Evolutionary conservation across 1,284 basidiomycete genomes (phyloP).

Genomic region (Xerocomus nothofagi): DNA sequence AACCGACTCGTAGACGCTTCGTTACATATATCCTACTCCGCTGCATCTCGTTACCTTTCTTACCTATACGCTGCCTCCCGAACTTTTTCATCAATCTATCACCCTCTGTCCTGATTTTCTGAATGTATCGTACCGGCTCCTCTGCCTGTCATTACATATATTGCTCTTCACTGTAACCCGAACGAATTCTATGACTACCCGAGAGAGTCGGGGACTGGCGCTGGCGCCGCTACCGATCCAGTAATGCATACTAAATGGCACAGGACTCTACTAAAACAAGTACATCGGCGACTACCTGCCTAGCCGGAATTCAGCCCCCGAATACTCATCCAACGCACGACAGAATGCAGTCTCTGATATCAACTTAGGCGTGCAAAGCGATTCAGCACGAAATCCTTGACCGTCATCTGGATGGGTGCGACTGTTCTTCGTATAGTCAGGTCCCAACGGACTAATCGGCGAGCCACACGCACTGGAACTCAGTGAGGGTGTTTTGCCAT

Average conservation of each 20-base stretch:
- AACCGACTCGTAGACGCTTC: no score
- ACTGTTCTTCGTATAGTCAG: slow-evolving; percentile 18
- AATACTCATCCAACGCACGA: slow-evolving; percentile 67
- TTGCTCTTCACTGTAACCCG: no score
- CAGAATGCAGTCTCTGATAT: slow-evolving; percentile 59
- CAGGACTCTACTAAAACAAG: slow-evolving; percentile 5
- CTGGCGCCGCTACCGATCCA: no score
- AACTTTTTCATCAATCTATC: no score
- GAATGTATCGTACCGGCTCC: no score
- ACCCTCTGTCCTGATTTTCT: no score
- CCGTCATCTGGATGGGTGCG: slow-evolving; percentile 25
- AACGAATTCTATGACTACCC: no score
- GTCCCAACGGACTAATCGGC: not conserved
- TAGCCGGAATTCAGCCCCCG: slow-evolving; percentile 69
- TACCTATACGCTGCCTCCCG: no score
- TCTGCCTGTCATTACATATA: no score
- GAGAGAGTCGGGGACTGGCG: no score
- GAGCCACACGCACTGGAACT: slow-evolving; percentile 60
- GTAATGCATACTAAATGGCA: not conserved
- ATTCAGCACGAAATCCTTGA: not conserved
- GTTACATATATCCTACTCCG: no score
- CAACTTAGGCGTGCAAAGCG: slow-evolving; percentile 7
- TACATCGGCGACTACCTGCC: slow-evolving; percentile 50
- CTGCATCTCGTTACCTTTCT: no score
- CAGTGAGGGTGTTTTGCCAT: slow-evolving; percentile 74